phyloP scores from a whole-genome alignment of 192 early-diverging fungal genomes.

The Linnemannia schmuckeri region DNA sequence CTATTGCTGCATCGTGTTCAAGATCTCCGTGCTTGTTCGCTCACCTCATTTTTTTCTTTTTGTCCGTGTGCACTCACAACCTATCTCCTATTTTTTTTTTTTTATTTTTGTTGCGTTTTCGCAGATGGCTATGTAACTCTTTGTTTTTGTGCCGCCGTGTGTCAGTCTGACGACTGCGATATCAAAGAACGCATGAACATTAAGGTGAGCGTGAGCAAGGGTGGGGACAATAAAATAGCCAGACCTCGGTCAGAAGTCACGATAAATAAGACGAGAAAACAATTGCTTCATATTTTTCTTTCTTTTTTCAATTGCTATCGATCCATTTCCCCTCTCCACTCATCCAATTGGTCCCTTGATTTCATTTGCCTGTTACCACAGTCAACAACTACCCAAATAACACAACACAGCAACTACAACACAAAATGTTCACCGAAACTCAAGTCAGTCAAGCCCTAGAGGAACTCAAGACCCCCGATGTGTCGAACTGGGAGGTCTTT shows the following conservation, averaged over 20 bases:
- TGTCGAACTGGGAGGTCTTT: conserved; percentile 43
- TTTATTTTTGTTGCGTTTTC: neutral
- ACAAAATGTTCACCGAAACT: conserved; percentile 22
- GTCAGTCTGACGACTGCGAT: neutral
- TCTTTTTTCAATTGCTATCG: neutral
- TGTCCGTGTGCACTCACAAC: neutral
- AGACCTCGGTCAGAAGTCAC: neutral
- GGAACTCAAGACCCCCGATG: conserved; percentile 18
- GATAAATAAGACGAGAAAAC: neutral
- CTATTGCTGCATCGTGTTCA: neutral
- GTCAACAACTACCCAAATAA: neutral
- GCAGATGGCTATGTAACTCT: neutral
- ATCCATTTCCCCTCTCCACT: neutral
- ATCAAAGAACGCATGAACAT: too few species aligned
- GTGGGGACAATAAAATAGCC: neutral
- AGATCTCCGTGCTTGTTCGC: conserved; percentile 4
- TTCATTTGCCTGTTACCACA: neutral
- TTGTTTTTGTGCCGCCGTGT: neutral
- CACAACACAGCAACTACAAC: neutral
- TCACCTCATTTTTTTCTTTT: too few species aligned
- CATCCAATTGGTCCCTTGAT: neutral
- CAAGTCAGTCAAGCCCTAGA: conserved; percentile 17
- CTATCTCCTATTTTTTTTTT: neutral
- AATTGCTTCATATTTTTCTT: neutral
- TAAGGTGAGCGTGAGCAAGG: neutral